Evolutionary conservation across 169 alveolate genomes (phyloP), one percentile per base, ranked within the genome.

Genomic region (Plasmodium berghei): DNA sequence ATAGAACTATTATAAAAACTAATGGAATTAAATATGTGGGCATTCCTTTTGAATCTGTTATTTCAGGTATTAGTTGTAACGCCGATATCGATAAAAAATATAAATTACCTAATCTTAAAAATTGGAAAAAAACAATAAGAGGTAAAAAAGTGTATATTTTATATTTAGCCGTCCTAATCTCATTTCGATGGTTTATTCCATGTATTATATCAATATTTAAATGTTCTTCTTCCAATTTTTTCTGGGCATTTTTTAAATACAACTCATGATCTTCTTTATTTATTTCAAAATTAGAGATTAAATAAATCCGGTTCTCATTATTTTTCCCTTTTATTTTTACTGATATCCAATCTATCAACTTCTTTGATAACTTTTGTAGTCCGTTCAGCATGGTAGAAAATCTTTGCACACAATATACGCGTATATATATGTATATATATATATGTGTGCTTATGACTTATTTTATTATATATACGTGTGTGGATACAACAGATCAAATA

Each of bases 21-120:
- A 98, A 93, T 18, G 99, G 99, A 5, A 96, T 90, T 56, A 97
- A 89, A 55, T 95, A 94, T 1, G 97, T 95, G 4, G 99, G 99
- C 86, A 92, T 72, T 59, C 99, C 98, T 64, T 94, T 92, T 26
- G 98, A 91, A 91, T 97, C 97, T 12, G 98, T 92, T 52, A 95
- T 94, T 40, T 87, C 80, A 22, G 96, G 95, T 34, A 96, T 95
- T 91, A 95, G 92, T 87, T 97, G 95, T 71, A 97, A 93, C 70
- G 96, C 88, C 52, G 97, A 97, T 46, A 97, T 95, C 12, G 97
- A 91, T 34, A 97, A 88, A 87, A 97, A 97, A 73, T 96, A 96
- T 55, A 96, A 89, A 89, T 97, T 97, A 9, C 98, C 98, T 69
- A 96, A 77, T 58, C 97, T 87, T 48, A 91, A 70, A 58, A 92